These are phyloP conservation scores for Bisporella sp. DNA, from an alignment of 2,329 filamentous ascomycete genomes.

Conservation along the genomic window DNA sequence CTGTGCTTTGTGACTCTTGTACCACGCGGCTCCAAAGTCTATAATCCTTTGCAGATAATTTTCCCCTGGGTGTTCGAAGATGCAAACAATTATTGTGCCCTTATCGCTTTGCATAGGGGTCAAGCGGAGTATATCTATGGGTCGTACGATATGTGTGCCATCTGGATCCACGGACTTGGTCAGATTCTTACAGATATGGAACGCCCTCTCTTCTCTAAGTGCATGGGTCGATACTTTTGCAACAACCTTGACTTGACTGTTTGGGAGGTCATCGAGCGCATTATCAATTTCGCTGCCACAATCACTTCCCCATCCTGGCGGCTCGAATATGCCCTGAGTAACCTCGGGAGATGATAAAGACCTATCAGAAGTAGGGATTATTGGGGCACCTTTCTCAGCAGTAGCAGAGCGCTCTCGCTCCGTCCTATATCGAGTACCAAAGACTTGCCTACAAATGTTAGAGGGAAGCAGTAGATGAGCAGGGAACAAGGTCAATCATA, in stretches of 20 bases:
- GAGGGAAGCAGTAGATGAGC: no score
- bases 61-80: constrained; percentile 71
- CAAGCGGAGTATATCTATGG: constrained; percentile 72
- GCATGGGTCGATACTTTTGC: constrained; percentile 79
- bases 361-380: no score
- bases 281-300: no score
- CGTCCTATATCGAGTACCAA: no score
- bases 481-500: constrained; percentile 27
- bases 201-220: constrained; percentile 79
- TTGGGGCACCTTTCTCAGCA: no score
- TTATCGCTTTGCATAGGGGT: constrained; percentile 62
- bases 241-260: constrained; percentile 45
- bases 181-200: constrained; percentile 71
- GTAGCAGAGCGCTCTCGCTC: no score
- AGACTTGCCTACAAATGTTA: no score
- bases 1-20: constrained; percentile 45
- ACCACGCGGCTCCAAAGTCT: constrained; percentile 72
- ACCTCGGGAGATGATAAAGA: no score
- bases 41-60: constrained; percentile 67
- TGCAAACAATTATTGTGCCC: constrained; percentile 65
- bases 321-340: no score
- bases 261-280: no score
- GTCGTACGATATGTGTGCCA: constrained; percentile 70
- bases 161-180: constrained; percentile 64
- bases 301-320: no score